These are phyloP conservation scores for Pichia heedii DNA, from an alignment of 805 yeast species.

Conservation along the genomic window DNA sequence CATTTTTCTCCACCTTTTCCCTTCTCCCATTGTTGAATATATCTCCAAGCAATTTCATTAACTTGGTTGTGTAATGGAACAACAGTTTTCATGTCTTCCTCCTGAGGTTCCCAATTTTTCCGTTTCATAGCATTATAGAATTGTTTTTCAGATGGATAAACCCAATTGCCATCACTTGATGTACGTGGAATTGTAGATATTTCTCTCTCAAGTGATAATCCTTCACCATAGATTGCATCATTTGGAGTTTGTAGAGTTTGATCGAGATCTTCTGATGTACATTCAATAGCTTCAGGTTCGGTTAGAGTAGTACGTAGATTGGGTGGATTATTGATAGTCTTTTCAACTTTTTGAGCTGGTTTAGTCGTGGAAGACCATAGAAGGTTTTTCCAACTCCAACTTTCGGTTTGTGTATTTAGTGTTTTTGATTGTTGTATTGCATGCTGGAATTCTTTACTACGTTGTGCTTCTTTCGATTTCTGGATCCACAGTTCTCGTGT, in stretches of 20 bases:
- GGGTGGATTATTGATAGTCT: too few species aligned
- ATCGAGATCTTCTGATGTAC: conserved; percentile 39
- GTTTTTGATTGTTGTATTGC: conserved; percentile 7
- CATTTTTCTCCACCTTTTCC: conserved; percentile 50
- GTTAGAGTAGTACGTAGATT: conserved; percentile 1
- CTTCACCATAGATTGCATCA: conserved; percentile 23
- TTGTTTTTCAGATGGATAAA: conserved; percentile 92
- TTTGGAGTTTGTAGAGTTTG: conserved; percentile 19
- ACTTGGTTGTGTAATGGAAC: conserved; percentile 94
- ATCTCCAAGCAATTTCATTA: conserved; percentile 87
- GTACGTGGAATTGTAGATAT: conserved; percentile 80
- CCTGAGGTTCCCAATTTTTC: conserved; percentile 78
- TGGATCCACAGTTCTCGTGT: conserved; percentile 52
- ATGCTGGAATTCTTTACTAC: not conserved
- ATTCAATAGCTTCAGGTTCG: conserved; percentile 33
- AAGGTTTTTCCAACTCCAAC: conserved; percentile 12
- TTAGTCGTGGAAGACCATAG: conserved; percentile 15
- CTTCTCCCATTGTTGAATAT: conserved; percentile 76
- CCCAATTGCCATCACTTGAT: conserved; percentile 64
- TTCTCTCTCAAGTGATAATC: conserved; percentile 65
- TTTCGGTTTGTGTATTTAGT: not conserved
- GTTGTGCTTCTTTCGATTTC: conserved; percentile 18
- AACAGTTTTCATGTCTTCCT: conserved; percentile 76
- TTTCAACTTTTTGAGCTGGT: too few species aligned
- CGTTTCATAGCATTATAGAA: conserved; percentile 91